Evolutionary conservation across 1,284 basidiomycete genomes (phyloP).

Genomic region (Apiotrichum laibachii): DNA sequence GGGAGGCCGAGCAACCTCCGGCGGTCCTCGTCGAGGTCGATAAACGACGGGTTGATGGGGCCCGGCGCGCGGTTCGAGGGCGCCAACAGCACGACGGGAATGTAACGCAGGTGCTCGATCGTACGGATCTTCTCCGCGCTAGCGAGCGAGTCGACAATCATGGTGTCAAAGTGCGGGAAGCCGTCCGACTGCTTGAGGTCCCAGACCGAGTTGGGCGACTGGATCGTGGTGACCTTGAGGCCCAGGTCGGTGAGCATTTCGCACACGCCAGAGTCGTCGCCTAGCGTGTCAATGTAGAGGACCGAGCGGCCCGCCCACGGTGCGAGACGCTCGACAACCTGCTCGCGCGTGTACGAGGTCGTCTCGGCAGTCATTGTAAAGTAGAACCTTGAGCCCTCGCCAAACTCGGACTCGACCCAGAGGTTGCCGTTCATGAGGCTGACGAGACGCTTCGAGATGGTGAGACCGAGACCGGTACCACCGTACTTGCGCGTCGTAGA

Average conservation of each 20-base stretch:
- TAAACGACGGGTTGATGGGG: conserved; percentile 45
- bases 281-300: conserved; percentile 84
- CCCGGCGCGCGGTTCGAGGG: conserved; percentile 53
- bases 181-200: conserved; percentile 60
- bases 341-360: conserved; percentile 57
- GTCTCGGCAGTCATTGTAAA: conserved; percentile 75
- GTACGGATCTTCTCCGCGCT: conserved; percentile 85
- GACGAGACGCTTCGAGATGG: conserved; percentile 91
- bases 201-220: conserved; percentile 72
- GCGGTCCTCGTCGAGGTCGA: conserved; percentile 44
- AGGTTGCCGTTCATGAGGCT: conserved; percentile 97
- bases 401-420: conserved; percentile 94
- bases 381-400: conserved; percentile 93
- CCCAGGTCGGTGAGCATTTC: conserved; percentile 76
- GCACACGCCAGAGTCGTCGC: conserved; percentile 73
- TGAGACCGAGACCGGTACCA: conserved; percentile 94
- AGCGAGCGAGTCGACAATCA: conserved; percentile 83
- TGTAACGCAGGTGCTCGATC: conserved; percentile 91
- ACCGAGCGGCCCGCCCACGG: conserved; percentile 69
- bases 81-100: conserved; percentile 92
- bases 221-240: conserved; percentile 75
- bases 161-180: conserved; percentile 89
- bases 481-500: conserved; percentile 95
- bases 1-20: conserved; percentile 47
- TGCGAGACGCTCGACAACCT: conserved; percentile 69